phyloP scores from a whole-genome alignment of 352 stramenopile genomes.

The Pythium diclinum region DNA sequence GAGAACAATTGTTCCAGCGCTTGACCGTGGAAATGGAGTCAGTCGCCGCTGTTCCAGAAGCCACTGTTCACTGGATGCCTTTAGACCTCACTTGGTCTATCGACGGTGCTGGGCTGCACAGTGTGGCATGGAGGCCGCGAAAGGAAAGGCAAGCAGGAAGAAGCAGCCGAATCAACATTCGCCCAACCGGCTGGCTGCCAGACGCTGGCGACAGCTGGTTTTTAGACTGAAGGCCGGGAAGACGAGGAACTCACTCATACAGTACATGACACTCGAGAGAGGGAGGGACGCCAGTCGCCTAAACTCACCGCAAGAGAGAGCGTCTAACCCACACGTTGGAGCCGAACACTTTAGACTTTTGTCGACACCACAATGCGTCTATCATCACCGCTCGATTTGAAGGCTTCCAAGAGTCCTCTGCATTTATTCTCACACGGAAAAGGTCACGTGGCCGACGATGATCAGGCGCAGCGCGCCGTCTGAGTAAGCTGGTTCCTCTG shows the following conservation, averaged over 20 bases:
- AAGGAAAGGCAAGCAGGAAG: conserved; percentile 2
- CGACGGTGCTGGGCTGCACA: too few species aligned
- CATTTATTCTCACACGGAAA: too few species aligned
- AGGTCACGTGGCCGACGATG: neutral
- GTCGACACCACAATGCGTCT: too few species aligned
- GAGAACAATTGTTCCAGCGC: neutral
- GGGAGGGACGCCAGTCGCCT: neutral
- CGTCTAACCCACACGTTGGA: too few species aligned
- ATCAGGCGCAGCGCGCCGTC: too few species aligned
- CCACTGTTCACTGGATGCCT: neutral
- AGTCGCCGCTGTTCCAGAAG: neutral
- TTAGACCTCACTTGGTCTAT: neutral
- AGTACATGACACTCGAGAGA: neutral
- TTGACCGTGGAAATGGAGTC: neutral
- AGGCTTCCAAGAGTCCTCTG: too few species aligned
- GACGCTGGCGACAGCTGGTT: neutral
- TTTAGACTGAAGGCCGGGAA: neutral
- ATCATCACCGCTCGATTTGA: too few species aligned
- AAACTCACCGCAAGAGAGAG: neutral
- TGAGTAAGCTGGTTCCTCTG: neutral
- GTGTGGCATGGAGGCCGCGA: neutral
- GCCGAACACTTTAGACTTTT: too few species aligned
- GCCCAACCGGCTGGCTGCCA: conserved; percentile 1
- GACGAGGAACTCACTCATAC: neutral
- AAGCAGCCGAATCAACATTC: conserved; percentile 6